Conservation (phyloP, 2,329 filamentous ascomycete species). For the Aspergillus pseudotamarii region DNA sequence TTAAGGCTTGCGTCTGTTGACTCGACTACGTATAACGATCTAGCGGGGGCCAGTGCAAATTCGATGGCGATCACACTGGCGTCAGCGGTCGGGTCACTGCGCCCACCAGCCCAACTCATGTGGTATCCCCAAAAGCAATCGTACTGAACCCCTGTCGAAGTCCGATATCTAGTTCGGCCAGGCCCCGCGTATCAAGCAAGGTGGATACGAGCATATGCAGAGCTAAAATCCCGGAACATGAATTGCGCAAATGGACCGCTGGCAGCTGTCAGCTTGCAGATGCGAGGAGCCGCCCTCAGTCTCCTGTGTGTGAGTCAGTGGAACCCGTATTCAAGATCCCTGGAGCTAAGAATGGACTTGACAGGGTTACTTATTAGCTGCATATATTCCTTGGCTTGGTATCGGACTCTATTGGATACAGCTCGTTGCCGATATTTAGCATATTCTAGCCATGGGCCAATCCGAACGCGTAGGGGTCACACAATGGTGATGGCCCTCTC, state of each 20-base stretch:
- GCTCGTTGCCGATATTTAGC: conserved; percentile 26
- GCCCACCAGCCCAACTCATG: not conserved
- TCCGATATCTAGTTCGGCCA: not conserved
- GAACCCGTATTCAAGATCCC: conserved; percentile 14
- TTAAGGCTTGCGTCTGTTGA: conserved; percentile 6
- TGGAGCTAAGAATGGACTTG: conserved; percentile 15
- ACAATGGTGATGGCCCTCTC: conserved; percentile 25
- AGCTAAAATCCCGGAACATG: conserved; percentile 9
- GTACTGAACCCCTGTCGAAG: not conserved
- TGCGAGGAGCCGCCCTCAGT: conserved; percentile 27
- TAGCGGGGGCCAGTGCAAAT: not conserved
- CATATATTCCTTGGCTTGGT: conserved; percentile 29
- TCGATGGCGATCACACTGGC: conserved; percentile 5
- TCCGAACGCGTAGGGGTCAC: conserved; percentile 21
- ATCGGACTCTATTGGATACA: conserved; percentile 29
- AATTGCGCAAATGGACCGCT: conserved; percentile 13
- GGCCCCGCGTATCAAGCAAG: not conserved
- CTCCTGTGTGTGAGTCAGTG: conserved; percentile 16
- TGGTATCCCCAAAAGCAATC: not conserved
- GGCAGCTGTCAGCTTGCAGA: conserved; percentile 26
- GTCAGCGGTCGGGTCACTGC: conserved; percentile 3
- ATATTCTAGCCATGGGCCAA: conserved; percentile 28
- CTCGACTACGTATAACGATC: not conserved
- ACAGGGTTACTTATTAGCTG: conserved; percentile 30
- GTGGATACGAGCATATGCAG: conserved; percentile 5